Evolutionary conservation across 495 filamentous ascomycete species (phyloP).

Genomic region (Penicillium turbatum): DNA sequence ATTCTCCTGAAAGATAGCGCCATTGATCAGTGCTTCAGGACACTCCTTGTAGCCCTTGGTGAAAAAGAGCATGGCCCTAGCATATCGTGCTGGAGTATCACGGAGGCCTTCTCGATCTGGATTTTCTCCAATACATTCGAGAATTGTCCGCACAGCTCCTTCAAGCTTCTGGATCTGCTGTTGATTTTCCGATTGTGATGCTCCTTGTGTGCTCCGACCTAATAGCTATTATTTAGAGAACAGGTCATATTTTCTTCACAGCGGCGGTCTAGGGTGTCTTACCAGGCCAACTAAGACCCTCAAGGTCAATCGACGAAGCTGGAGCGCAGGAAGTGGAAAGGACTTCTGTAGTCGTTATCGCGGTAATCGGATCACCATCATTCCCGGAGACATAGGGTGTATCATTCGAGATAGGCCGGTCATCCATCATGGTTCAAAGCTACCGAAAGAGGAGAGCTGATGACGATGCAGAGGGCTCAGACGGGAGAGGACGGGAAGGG

Average conservation of each 20-base stretch:
- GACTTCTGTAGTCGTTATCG: no score
- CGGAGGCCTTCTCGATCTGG: constrained; percentile 85
- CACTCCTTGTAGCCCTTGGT: constrained; percentile 98
- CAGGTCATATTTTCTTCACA: no score
- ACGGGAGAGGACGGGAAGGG: no score
- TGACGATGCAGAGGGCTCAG: no score
- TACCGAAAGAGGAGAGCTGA: no score
- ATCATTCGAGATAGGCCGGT: no score
- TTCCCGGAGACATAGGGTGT: no score
- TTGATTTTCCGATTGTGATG: constrained; percentile 67
- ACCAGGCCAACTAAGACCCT: constrained; percentile 70
- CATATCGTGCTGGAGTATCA: constrained; percentile 84
- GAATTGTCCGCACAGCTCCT: constrained; percentile 83
- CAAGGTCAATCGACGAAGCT: constrained; percentile 68
- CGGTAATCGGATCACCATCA: no score
- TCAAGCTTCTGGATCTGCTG: constrained; percentile 70
- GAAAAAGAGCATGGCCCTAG: constrained; percentile 96
- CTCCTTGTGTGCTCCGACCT: constrained; percentile 67
- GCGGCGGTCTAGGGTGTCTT: constrained; percentile 37
- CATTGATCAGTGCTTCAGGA: constrained; percentile 85
- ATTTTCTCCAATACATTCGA: constrained; percentile 96
- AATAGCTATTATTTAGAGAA: no score
- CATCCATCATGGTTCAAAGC: no score
- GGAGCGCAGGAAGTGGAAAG: no score
- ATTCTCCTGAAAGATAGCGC: constrained; percentile 92